Conservation (phyloP, 352 stramenopile species). For the Pythium myriotylum region DNA sequence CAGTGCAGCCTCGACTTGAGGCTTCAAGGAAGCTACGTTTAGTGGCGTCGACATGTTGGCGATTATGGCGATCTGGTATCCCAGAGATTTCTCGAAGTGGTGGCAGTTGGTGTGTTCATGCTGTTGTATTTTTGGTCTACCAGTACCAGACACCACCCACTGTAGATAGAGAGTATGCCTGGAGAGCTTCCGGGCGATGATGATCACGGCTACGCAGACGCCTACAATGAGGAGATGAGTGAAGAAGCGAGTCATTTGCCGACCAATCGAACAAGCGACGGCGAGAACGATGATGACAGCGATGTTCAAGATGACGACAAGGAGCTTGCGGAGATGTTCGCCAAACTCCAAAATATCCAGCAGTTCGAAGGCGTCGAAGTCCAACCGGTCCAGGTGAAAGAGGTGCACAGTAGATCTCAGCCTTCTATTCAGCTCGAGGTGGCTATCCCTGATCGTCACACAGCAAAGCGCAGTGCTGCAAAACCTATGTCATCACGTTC, state of each 20-base stretch:
- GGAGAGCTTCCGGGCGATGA: neutral
- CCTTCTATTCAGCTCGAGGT: conserved; percentile 15
- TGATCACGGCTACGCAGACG: conserved; percentile 8
- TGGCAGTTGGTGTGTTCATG: neutral
- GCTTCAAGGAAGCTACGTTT: conserved; percentile 38
- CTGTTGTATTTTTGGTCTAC: conserved; percentile 4
- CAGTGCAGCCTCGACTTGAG: conserved; percentile 57
- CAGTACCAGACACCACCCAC: too few relatives aligned
- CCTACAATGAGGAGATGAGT: conserved; percentile 7
- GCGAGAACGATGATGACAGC: conserved; percentile 29
- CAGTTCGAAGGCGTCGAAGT: conserved; percentile 38
- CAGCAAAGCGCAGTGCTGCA: conserved; percentile 17
- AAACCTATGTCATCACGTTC: conserved; percentile 3
- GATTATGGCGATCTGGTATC: conserved; percentile 20
- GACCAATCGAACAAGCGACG: neutral
- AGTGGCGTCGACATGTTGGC: conserved; percentile 35
- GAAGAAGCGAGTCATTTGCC: neutral
- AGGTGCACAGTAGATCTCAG: conserved; percentile 14
- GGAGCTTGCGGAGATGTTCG: conserved; percentile 72
- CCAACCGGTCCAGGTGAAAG: conserved; percentile 12
- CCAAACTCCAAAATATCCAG: conserved; percentile 74
- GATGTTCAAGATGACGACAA: conserved; percentile 49
- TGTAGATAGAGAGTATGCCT: conserved; percentile 6
- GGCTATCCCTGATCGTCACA: conserved; percentile 7
- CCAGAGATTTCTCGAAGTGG: too few relatives aligned